Evolutionary conservation across 164 flowering plant species (phyloP), one percentile per base, ranked within the genome.

Genomic region (Tetrastigma voinierianum): DNA sequence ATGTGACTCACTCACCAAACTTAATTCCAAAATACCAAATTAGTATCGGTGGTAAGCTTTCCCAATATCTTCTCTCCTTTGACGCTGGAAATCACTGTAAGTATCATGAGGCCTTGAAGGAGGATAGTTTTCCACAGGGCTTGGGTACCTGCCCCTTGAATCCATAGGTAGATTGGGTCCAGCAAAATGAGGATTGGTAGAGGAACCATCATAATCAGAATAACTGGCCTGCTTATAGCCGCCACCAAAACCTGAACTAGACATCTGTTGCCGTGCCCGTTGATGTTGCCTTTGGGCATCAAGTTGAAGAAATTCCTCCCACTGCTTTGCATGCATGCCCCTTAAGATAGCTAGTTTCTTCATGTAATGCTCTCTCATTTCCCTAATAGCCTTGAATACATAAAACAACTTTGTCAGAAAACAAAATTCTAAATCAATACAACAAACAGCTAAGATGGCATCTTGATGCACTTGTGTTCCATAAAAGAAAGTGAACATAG

Each of bases 301-400:
- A 62, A 74, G 65, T 61, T 85, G 88, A 79, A 91, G 88, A 76
- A 96, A 96, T 61, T 91, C 98, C 51, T 87, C 97, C 97, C 98
- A 93, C 72, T 85, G 89, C 73, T 85, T 90, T 54, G 87, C 83
- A 66, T 93, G 98, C 52, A 70, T 64, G 47, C 74, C 85, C 80
- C 91, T 84, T 63, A 87, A 64, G 25, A 66, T 58, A 65, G 86
- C 79, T 75, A 91, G 62, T 79, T 84, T 88, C 83, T 88, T 84
- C 84, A 82, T 84, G 83, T 87, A 80, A 55, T 73, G 78, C 72
- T 91, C 99, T 76, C 92, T 82, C 72, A 90, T 74, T 70, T 88
- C 98, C 78, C 84, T 80, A 52, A 86, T 65, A 56, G 87, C 81
- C 99, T 96, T 81, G 51, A 71, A 62, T 64, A 56, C 64, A 59